Percentiles rank a stretch among this genome's conserved stretches.
phyloP scores from a whole-genome alignment of 495 filamentous ascomycete genomes.

The Penicillium dipodomyicola region DNA sequence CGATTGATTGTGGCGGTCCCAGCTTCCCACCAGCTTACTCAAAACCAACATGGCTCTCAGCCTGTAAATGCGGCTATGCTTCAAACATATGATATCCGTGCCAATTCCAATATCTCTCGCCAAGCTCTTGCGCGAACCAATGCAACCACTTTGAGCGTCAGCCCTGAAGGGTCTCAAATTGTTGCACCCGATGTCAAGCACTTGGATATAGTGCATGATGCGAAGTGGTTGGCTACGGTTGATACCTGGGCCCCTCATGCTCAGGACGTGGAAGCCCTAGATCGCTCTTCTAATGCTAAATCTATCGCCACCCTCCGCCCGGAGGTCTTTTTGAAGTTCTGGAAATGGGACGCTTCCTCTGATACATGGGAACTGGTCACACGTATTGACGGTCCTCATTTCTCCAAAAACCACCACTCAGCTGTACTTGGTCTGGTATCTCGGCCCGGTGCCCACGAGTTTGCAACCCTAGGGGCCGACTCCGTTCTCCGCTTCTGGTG shows the following conservation, averaged over 20 bases:
- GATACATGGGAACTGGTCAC: conserved; percentile 71
- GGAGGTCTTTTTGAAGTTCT: conserved; percentile 88
- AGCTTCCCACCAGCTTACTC: conserved; percentile 41
- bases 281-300: conserved; percentile 25
- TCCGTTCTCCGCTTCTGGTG: conserved; percentile 74
- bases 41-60: conserved; percentile 32
- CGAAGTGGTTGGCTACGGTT: conserved; percentile 86
- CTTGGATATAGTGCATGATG: conserved; percentile 71
- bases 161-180: conserved; percentile 64
- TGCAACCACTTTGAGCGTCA: conserved; percentile 71
- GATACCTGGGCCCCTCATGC: conserved; percentile 81
- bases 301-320: conserved; percentile 29
- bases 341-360: conserved; percentile 67
- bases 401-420: conserved; percentile 46
- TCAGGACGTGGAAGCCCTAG: conserved; percentile 57
- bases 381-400: conserved; percentile 80
- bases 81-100: conserved; percentile 80
- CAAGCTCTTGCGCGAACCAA: conserved; percentile 89
- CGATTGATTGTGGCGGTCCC: conserved; percentile 62
- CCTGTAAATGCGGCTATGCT: conserved; percentile 52
- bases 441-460: conserved; percentile 62
- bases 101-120: conserved; percentile 68
- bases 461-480: conserved; percentile 83
- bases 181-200: conserved; percentile 70
- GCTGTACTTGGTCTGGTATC: conserved; percentile 67